Evolutionary conservation across 768 basidiomycete species (phyloP), one percentile per base, ranked within the genome.

Genomic region (Kwoniella newhampshirensis): DNA sequence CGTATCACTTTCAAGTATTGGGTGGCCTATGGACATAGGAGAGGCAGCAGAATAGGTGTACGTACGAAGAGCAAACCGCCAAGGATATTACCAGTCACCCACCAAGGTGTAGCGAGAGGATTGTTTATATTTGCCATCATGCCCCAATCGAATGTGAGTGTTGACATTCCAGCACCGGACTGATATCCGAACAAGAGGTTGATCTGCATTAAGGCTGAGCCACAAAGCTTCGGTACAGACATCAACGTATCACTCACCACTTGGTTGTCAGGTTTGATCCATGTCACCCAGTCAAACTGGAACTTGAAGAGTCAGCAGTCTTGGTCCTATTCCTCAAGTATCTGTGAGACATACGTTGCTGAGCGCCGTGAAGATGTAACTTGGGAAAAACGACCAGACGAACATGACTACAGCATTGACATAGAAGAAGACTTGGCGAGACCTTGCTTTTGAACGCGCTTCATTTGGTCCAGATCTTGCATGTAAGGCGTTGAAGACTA

Each of bases 31-130:
- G 20, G 15, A 23, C 7, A 30, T 23, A 28, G 7, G 4, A 45
- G 40, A 30, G 37, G 25, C 40, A 39, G 18, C 26, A 40, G 26
- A 42, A 21, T 9, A 23, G 48, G 32, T 17, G 28, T 9, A 54
- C 52, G 17, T 20, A 60, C 59, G 47, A 63, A 63, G 26, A 66
- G 26, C 51, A 63, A 60, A 37, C 65, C 65, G 49, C 51, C 65
- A 8, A 66, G 44, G 21, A 66, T 48, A 43, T 66, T 66, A 17
- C 50, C 65, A n/a, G 61, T 66, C 20, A 58, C 62, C 65, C 65
- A 66, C 65, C 65, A 66, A 17, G 65, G 65, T 6, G 61, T 66
- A 21, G 65, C 61, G 37, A 66, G 51, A 21, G 65, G 65, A 40
- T 62, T 66, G 13, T 54, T 51, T 32, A 66, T 57, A 28, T 57